Base-by-base conservation (phyloP, 805 yeast genomes). In the Lipomyces sp. region DNA sequence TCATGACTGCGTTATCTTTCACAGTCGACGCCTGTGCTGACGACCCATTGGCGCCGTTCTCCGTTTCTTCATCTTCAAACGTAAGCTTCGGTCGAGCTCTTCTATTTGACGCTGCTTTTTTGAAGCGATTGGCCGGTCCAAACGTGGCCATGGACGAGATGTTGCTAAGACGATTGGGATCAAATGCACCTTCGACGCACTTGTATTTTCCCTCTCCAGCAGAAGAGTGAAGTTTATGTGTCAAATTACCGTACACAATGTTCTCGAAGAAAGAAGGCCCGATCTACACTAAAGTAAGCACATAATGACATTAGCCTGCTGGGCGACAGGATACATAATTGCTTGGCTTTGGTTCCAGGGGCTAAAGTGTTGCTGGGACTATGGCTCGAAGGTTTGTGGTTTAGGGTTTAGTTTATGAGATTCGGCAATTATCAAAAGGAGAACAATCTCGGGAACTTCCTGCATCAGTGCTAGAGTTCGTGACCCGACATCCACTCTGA, bases 11-110 rank as follows among this genome's bases (percentile, higher is more conserved):
- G 24, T 3, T 42, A 42, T 8, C 48, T 42, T 15, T 15, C 24
- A 10, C 48, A 15, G 29, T 42, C 18, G 48, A 42, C 48, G 8
- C 15, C 13, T 37, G 39, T 10, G 13, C 7, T n/a, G n/a, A n/a
- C 7, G 48, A 42, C 7, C 7, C 18, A 15, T n/a, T 29, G 2
- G 39, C n/a, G 15, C 34, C 60, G 3, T 59, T 64, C 4, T 56
- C 60, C 4, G 15, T 60, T 10, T 67, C 65, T 34, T 64, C 70
- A 42, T 61, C 59, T 50, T 60, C 69, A 42, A 51, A 64, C 10
- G 64, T 57, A 29, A 64, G 53, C 45, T 57, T 51, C 29, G 65
- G 57, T n/a, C 70, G 51, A 50, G 59, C 18, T 45, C 69, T 63
- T 42, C 57, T 53, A 24, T 57, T 54, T 7, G 70, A 63, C 18